These are phyloP conservation scores for Candida sithepensis DNA, from an alignment of 805 yeast genomes.

Conservation along the genomic window DNA sequence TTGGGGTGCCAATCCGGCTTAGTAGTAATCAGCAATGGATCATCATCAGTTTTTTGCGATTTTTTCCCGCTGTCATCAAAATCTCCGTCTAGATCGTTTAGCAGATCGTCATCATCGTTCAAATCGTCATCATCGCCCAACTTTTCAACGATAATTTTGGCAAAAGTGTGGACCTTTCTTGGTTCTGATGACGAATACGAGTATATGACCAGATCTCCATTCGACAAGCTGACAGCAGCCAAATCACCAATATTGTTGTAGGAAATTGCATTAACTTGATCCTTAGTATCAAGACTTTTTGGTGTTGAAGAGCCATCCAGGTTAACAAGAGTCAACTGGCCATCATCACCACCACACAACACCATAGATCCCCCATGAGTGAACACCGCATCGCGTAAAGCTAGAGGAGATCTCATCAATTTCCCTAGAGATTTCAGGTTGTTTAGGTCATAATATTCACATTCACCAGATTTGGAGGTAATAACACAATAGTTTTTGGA, in stretches of 20 bases:
- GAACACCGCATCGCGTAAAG: slow-evolving; percentile 50
- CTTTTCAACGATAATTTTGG: slow-evolving; percentile 37
- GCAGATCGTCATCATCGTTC: slow-evolving; percentile 34
- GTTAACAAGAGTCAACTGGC: slow-evolving; percentile 49
- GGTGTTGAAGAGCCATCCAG: slow-evolving; percentile 31
- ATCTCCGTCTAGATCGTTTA: slow-evolving; percentile 25
- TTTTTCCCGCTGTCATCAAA: slow-evolving; percentile 17
- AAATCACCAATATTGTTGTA: slow-evolving; percentile 57
- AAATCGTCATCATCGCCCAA: slow-evolving; percentile 32
- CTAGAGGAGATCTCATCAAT: slow-evolving; percentile 40
- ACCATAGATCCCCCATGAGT: slow-evolving; percentile 59
- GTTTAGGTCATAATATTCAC: slow-evolving; percentile 37
- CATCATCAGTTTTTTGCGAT: slow-evolving; percentile 32
- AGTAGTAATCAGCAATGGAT: slow-evolving; percentile 34
- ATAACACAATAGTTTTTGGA: slow-evolving; percentile 24
- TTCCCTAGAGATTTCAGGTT: slow-evolving; percentile 26
- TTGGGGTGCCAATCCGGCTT: slow-evolving; percentile 66
- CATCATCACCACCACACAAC: slow-evolving; percentile 66
- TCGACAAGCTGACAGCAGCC: slow-evolving; percentile 53
- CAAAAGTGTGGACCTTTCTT: slow-evolving; percentile 42
- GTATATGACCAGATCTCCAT: slow-evolving; percentile 56
- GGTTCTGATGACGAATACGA: slow-evolving; percentile 56
- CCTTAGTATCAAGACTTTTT: slow-evolving; percentile 39
- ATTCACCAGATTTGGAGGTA: slow-evolving; percentile 41
- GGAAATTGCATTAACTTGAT: slow-evolving; percentile 53